A percentile compares a stretch with the other conserved stretches of the same genome.
phyloP scores from a whole-genome alignment of 495 filamentous ascomycete genomes.

The Cladorrhinum samala region DNA sequence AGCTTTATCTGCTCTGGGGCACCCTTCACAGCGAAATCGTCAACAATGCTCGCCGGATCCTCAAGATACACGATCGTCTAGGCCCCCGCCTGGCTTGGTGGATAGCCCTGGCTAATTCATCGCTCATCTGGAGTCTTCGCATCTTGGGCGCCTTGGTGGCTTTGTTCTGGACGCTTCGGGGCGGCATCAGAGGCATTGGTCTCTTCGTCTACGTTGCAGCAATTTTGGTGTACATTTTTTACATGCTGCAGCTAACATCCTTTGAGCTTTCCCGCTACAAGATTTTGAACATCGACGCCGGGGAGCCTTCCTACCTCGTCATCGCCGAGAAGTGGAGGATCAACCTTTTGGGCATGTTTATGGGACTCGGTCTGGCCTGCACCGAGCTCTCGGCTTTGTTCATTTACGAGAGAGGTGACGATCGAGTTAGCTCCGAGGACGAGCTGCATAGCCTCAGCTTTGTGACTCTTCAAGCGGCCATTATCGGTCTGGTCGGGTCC shows the following conservation, averaged over 20 bases:
- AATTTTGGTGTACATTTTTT: constrained; percentile 6
- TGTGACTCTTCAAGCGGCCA: constrained; percentile 13
- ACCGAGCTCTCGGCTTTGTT: constrained; percentile 13
- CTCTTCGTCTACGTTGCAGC: constrained; percentile 10
- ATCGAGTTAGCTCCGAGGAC: constrained; percentile 3
- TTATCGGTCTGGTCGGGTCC: constrained; percentile 5
- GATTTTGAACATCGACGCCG: constrained; percentile 5
- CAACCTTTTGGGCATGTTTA: constrained; percentile 10
- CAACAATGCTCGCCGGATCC: constrained; percentile 12
- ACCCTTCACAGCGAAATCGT: constrained; percentile 15
- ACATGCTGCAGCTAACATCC: constrained; percentile 15
- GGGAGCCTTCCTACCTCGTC: constrained; percentile 5
- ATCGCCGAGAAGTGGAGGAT: constrained; percentile 16
- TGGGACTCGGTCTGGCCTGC: constrained; percentile 12
- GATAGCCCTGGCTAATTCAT: constrained; percentile 7
- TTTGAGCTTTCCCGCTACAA: constrained; percentile 8
- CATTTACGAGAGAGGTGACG: constrained; percentile 7
- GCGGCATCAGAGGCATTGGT: constrained; percentile 2
- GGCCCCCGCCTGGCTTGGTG: constrained; percentile 11
- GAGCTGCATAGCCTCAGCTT: constrained; percentile 16
- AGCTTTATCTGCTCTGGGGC: constrained; percentile 19
- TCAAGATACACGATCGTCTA: constrained; percentile 17
- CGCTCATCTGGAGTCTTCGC: constrained; percentile 11
- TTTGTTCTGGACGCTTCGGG: constrained; percentile 15
- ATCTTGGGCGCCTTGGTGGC: constrained; percentile 16